These are phyloP conservation scores for Calophaca sinica DNA, from an alignment of 306 rosid genomes.

Conservation along the genomic window DNA sequence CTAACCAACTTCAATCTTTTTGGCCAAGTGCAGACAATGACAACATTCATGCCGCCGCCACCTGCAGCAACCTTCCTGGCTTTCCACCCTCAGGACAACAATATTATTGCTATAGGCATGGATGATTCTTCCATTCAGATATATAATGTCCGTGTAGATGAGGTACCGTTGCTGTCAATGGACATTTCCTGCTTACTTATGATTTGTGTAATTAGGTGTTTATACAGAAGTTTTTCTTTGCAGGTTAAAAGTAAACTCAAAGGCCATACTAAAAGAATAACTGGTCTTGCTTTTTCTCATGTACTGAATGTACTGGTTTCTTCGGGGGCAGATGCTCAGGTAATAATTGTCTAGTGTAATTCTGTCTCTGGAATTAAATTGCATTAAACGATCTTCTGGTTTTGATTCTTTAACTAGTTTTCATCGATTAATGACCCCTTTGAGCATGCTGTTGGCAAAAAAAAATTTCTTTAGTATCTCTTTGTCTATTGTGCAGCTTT, in stretches of 20 bases:
- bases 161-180: constrained; percentile 60
- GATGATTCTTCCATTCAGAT: constrained; percentile 97
- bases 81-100: constrained; percentile 97
- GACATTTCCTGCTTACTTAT: constrained; percentile 30
- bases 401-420: constrained; percentile 29
- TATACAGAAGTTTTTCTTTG: constrained; percentile 42
- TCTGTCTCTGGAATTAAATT: constrained; percentile 30
- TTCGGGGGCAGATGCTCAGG: constrained; percentile 99
- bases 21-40: constrained; percentile 85
- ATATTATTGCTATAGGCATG: constrained; percentile 97
- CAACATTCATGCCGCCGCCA: constrained; percentile 97
- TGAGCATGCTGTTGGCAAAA: no score
- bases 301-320: constrained; percentile 85
- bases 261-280: constrained; percentile 93
- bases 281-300: constrained; percentile 96
- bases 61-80: constrained; percentile 99
- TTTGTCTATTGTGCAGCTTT: constrained; percentile 75
- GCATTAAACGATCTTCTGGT: not conserved
- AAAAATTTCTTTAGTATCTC: no score
- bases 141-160: constrained; percentile 93
- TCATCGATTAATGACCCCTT: constrained; percentile 34
- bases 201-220: constrained; percentile 43
- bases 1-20: constrained; percentile 47
- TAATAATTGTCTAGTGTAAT: constrained; percentile 40
- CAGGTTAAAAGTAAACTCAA: constrained; percentile 98